Evolutionary conservation across 2,329 filamentous ascomycete genomes (phyloP), one percentile per base, ranked within the genome.

Genomic region (Pleoardoris graminearum): DNA sequence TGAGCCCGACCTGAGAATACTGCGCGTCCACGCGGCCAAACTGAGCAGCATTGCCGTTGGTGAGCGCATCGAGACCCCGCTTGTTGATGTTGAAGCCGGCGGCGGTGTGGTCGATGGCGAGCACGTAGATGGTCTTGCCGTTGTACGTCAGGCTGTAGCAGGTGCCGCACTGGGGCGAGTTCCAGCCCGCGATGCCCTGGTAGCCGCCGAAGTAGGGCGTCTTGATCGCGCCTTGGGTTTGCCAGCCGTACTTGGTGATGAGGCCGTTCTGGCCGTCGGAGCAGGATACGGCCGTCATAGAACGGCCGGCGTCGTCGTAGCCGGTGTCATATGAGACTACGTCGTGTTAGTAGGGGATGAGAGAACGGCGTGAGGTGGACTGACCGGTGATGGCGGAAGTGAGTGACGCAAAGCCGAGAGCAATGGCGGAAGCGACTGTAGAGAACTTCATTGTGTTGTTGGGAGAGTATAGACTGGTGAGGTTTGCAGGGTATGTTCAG

Each of bases 271-370:
- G 41, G 49, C 87, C 87, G 66, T 90, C 84, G 27, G 84, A 87
- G 81, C 87, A 91, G 55, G 85, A 70, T 38, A 91, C 80, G 4
- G 66, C 70, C 29, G 74, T 78, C 49, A 92, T 70, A 38, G 82
- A 77, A 52, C 84, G 81, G 54, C 60, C 60, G 39, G 69, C 70
- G 57, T 86, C 76, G 67, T 92, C 89, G 76, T 90, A 94, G 67
- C 81, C 84, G 17, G 76, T 75, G 75, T 92, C 89, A 74, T 86
- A 93, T 59, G 86, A 87, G 66, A 91, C 87, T 70, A 46, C 42
- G 10, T 29, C 8, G 36, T 17, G 41, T 63, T 46, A 60, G 51
- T n/a, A 48, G 7, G 14, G 1, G 23, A 6, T 5, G 6, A 14
- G 5, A 21, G 29, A 5, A 17, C 12, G 30, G 11, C 6, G 12